Conservation (phyloP, 257 asterid genomes). For the Primulina tabacum region DNA sequence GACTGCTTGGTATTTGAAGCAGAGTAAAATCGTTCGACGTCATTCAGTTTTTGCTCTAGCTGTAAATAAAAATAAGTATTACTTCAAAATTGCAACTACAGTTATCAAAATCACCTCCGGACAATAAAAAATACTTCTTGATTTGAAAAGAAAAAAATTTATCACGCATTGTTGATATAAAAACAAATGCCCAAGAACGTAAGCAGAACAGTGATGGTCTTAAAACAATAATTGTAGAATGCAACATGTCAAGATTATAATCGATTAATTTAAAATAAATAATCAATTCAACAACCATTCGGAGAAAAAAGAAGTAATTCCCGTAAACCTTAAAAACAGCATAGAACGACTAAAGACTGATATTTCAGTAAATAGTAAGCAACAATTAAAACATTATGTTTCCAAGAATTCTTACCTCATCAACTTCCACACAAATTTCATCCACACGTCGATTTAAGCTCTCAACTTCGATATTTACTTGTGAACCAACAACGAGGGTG, state of each 20-base stretch:
- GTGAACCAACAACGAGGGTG: conserved; percentile 15
- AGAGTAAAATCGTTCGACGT: conserved; percentile 74
- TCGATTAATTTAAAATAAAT: no score
- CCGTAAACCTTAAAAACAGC: no score
- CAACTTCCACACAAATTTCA: conserved; percentile 44
- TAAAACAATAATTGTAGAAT: neutral
- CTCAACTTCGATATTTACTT: conserved; percentile 30
- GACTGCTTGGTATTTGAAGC: conserved; percentile 43
- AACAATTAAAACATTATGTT: conserved; percentile 5
- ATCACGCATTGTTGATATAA: neutral
- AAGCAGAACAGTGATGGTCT: neutral
- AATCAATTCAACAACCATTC: neutral
- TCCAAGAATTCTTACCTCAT: conserved; percentile 35
- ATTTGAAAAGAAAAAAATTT: neutral
- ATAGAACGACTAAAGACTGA: neutral
- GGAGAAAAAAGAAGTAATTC: neutral
- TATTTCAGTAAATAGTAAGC: no score
- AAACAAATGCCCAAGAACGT: neutral
- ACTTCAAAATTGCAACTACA: neutral
- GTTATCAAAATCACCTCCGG: neutral
- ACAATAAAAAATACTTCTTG: neutral
- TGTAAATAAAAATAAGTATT: conserved; percentile 28
- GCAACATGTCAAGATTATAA: neutral
- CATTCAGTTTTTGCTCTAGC: conserved; percentile 67
- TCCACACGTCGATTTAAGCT: conserved; percentile 43